phyloP scores from a whole-genome alignment of 257 asterid species.

The Ilex aquifolium region DNA sequence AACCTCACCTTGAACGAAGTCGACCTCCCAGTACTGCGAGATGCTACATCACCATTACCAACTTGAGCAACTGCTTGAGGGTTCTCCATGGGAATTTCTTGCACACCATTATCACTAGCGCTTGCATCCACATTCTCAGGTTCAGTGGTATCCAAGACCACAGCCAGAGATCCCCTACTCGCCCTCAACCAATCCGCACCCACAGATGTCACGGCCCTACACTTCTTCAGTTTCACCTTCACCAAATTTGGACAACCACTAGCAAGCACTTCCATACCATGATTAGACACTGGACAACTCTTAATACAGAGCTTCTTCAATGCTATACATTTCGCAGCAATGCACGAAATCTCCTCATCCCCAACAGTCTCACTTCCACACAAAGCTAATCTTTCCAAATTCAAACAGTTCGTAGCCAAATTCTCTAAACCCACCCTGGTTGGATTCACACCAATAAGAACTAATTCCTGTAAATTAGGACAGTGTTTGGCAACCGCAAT shows the following conservation, averaged over 20 bases:
- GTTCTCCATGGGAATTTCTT: slow-evolving; percentile 36
- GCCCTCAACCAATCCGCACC: slow-evolving; percentile 85
- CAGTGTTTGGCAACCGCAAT: slow-evolving; percentile 69
- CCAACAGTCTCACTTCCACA: slow-evolving; percentile 90
- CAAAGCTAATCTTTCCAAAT: slow-evolving; percentile 76
- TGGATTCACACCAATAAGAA: slow-evolving; percentile 80
- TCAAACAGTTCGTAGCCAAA: slow-evolving; percentile 55
- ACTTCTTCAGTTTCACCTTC: slow-evolving; percentile 90
- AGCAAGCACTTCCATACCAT: slow-evolving; percentile 80
- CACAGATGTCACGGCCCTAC: slow-evolving; percentile 72
- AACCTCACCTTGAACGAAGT: slow-evolving; percentile 62
- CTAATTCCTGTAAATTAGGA: slow-evolving; percentile 66
- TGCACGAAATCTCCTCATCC: slow-evolving; percentile 68
- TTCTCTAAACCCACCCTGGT: slow-evolving; percentile 52
- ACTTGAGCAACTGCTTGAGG: slow-evolving; percentile 15
- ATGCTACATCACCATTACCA: slow-evolving; percentile 20
- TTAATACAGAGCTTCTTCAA: slow-evolving; percentile 82
- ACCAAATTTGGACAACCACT: slow-evolving; percentile 89
- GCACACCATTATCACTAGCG: slow-evolving; percentile 39
- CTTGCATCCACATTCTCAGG: slow-evolving; percentile 46
- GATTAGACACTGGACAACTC: slow-evolving; percentile 80
- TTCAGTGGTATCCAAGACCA: slow-evolving; percentile 62
- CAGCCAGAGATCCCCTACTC: slow-evolving; percentile 49
- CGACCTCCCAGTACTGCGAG: slow-evolving; percentile 48
- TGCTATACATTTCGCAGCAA: slow-evolving; percentile 68